Conservation (phyloP, 2,329 filamentous ascomycete genomes). For the Colletotrichum melonis region DNA sequence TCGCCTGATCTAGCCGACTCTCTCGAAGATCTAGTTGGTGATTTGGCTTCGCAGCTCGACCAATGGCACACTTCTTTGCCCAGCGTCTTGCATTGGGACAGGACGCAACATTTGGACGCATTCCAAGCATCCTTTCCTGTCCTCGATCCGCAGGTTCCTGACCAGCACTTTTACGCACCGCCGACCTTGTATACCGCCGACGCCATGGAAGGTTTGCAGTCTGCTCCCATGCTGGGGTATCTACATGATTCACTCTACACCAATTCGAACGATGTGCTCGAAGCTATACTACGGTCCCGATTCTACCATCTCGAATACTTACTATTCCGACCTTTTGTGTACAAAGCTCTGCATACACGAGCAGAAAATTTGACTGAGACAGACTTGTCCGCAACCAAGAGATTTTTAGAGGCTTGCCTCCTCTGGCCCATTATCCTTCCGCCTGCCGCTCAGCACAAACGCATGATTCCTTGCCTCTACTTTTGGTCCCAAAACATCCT, state of each 20-base stretch:
- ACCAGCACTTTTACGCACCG: background rate
- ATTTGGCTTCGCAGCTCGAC: conserved; percentile 64
- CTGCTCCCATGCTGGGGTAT: background rate
- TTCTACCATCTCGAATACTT: conserved; percentile 71
- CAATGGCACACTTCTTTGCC: conserved; percentile 66
- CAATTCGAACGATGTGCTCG: conserved; percentile 53
- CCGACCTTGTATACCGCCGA: conserved; percentile 59
- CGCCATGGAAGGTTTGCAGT: conserved; percentile 5
- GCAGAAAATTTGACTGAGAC: conserved; percentile 64
- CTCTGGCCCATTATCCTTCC: conserved; percentile 71
- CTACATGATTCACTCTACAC: background rate
- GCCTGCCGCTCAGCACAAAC: conserved; percentile 66
- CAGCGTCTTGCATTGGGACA: conserved; percentile 66
- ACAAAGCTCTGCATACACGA: conserved; percentile 66
- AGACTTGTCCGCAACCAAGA: conserved; percentile 65
- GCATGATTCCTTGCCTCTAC: conserved; percentile 68
- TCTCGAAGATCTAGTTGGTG: conserved; percentile 44
- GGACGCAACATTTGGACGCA: conserved; percentile 55
- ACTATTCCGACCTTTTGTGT: conserved; percentile 68
- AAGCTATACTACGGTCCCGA: conserved; percentile 66
- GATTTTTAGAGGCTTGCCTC: conserved; percentile 67
- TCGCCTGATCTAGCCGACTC: conserved; percentile 16
- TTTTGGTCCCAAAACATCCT: conserved; percentile 73
- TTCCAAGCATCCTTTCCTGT: conserved; percentile 48
- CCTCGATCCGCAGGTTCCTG: conserved; percentile 36